phyloP scores from a whole-genome alignment of 805 yeast genomes.

The Torulaspora maleeae region DNA sequence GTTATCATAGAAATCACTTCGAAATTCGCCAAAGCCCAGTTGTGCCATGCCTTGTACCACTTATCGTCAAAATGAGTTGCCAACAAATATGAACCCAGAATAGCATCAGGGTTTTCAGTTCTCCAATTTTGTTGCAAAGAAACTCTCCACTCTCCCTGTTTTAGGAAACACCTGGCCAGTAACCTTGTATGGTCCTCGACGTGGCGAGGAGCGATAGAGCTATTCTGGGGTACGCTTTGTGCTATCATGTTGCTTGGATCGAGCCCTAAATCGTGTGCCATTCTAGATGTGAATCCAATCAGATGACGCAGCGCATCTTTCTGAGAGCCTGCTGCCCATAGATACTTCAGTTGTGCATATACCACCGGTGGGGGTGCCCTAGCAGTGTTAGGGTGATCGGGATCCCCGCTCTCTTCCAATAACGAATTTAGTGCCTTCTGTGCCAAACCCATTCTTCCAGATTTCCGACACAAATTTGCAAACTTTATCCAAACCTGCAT shows the following conservation, averaged over 20 bases:
- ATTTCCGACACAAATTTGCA: conserved; percentile 91
- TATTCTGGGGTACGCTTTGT: conserved; percentile 70
- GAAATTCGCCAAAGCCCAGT: conserved; percentile 97
- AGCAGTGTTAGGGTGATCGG: conserved; percentile 49
- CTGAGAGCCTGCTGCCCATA: conserved; percentile 94
- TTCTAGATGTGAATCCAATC: conserved; percentile 83
- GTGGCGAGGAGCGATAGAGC: conserved; percentile 47
- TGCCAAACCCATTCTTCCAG: conserved; percentile 87
- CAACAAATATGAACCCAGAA: conserved; percentile 82
- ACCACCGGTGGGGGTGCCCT: conserved; percentile 96
- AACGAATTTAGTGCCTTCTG: conserved; percentile 83
- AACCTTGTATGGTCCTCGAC: conserved; percentile 78
- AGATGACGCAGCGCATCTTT: conserved; percentile 80
- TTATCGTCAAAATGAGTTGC: conserved; percentile 91
- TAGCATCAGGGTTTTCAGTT: conserved; percentile 69
- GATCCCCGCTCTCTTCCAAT: conserved; percentile 66
- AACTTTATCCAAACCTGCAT: conserved; percentile 98
- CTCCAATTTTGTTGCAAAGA: conserved; percentile 77
- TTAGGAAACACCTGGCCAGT: conserved; percentile 88
- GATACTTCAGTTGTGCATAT: conserved; percentile 90
- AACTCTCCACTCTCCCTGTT: conserved; percentile 98
- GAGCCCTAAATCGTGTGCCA: conserved; percentile 84
- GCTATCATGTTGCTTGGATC: conserved; percentile 83
- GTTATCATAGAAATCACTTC: conserved; percentile 76
- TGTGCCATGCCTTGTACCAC: conserved; percentile 99